phyloP scores from a whole-genome alignment of 148 eudicot species.

The Polygonum maritimum region DNA sequence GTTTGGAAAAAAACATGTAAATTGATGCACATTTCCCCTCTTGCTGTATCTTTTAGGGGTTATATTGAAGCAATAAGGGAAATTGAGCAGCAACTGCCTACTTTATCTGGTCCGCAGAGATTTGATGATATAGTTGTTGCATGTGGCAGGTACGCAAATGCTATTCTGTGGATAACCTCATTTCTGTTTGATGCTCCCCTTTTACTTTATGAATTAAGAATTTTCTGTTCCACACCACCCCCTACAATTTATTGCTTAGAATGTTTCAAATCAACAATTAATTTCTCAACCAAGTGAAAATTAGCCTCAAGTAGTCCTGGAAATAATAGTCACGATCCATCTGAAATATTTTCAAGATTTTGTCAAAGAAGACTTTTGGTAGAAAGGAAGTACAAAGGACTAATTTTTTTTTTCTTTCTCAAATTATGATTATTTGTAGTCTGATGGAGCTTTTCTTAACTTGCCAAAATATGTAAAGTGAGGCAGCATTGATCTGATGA shows the following conservation, averaged over 20 bases:
- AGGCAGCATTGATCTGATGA: not conserved
- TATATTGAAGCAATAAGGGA: constrained; percentile 89
- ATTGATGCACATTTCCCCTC: not conserved
- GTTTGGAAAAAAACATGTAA: not conserved
- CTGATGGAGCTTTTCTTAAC: not conserved
- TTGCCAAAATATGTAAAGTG: not conserved
- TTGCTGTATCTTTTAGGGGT: constrained; percentile 47
- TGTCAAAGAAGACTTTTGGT: not conserved
- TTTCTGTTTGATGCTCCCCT: not conserved
- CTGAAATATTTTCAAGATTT: not conserved
- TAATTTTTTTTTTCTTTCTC: not conserved
- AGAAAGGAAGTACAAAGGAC: not conserved
- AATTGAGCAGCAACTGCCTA: constrained; percentile 64
- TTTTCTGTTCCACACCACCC: not conserved
- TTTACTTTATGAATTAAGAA: not conserved
- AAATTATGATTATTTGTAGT: not conserved
- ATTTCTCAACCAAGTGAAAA: not conserved
- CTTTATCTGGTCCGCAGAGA: constrained; percentile 20
- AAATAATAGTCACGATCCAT: not conserved
- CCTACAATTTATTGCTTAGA: not conserved
- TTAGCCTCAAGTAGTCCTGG: not conserved
- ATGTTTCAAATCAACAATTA: not conserved
- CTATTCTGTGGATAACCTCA: not conserved
- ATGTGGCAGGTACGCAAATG: constrained; percentile 68
- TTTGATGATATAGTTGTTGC: constrained; percentile 97